These are phyloP conservation scores for Incumbomyces lentus DNA, from an alignment of 2,329 filamentous ascomycete species.

Conservation along the genomic window DNA sequence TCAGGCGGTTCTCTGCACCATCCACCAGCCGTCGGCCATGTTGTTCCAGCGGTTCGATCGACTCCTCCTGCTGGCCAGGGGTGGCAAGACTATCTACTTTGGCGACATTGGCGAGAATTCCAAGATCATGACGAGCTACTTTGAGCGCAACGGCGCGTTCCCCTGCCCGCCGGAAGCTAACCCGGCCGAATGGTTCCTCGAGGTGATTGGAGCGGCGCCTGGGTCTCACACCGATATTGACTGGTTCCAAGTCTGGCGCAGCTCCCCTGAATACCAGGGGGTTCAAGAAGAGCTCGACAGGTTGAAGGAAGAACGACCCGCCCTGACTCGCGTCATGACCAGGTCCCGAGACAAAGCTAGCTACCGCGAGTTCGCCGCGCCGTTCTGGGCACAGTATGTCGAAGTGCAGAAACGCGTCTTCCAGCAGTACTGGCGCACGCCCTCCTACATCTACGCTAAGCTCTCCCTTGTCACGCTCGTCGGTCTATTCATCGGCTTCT, in stretches of 20 bases:
- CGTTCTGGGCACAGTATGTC: slow-evolving; percentile 56
- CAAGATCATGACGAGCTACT: slow-evolving; percentile 49
- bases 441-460: slow-evolving; percentile 83
- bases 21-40: slow-evolving; percentile 93
- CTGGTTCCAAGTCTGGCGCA: slow-evolving; percentile 55
- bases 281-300: slow-evolving; percentile 48
- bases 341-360: slow-evolving; percentile 40
- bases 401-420: slow-evolving; percentile 66
- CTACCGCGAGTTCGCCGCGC: slow-evolving; percentile 71
- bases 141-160: slow-evolving; percentile 53
- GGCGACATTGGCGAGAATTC: slow-evolving; percentile 55
- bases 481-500: slow-evolving; percentile 72
- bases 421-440: slow-evolving; percentile 85
- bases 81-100: slow-evolving; percentile 60
- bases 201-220: slow-evolving; percentile 49
- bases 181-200: slow-evolving; percentile 66
- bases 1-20: slow-evolving; percentile 91
- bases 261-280: slow-evolving; percentile 44
- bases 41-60: slow-evolving; percentile 77
- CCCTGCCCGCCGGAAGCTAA: slow-evolving; percentile 54
- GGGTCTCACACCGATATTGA: slow-evolving; percentile 54
- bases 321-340: slow-evolving; percentile 29
- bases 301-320: slow-evolving; percentile 43
- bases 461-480: slow-evolving; percentile 51
- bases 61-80: slow-evolving; percentile 53